These are phyloP conservation scores for Chondrus crispus DNA, from an alignment of 23 red algal species.

Conservation along the genomic window DNA sequence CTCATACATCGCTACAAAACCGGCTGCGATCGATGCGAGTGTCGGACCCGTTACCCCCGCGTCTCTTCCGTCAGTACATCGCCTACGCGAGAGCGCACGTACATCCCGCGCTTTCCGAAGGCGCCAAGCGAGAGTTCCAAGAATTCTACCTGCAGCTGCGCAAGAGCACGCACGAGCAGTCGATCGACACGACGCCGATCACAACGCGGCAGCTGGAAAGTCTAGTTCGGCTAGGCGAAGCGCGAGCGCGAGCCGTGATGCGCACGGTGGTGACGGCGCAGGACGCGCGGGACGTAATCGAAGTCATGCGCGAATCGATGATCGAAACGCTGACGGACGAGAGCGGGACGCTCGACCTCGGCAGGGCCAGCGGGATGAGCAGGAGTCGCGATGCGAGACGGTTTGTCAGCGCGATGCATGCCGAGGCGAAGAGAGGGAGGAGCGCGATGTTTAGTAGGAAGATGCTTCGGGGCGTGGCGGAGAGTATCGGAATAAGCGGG, in stretches of 20 bases:
- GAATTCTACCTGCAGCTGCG: slow-evolving; percentile 81
- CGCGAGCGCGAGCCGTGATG: slow-evolving; percentile 79
- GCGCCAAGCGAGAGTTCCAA: slow-evolving; percentile 71
- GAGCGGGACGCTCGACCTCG: slow-evolving; percentile 65
- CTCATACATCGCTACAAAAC: slow-evolving; percentile 33
- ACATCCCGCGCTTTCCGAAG: slow-evolving; percentile 68
- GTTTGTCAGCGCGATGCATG: slow-evolving; percentile 69
- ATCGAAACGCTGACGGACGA: slow-evolving; percentile 71
- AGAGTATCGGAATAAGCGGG: slow-evolving; percentile 42
- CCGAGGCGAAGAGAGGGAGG: slow-evolving; percentile 63
- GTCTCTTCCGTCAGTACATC: slow-evolving; percentile 68
- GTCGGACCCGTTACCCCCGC: slow-evolving; percentile 35
- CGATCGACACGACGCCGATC: slow-evolving; percentile 82
- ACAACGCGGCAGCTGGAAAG: slow-evolving; percentile 97
- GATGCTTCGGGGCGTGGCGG: slow-evolving; percentile 45
- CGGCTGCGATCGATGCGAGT: slow-evolving; percentile 34
- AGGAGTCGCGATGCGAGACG: slow-evolving; percentile 50
- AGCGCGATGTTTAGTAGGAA: slow-evolving; percentile 49
- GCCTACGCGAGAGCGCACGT: slow-evolving; percentile 65
- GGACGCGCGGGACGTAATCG: slow-evolving; percentile 87
- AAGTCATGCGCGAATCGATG: slow-evolving; percentile 83
- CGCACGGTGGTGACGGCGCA: slow-evolving; percentile 71
- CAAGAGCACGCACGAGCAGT: slow-evolving; percentile 48
- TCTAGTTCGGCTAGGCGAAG: slow-evolving; percentile 83
- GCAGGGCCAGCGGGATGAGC: slow-evolving; percentile 76